phyloP scores from a whole-genome alignment of 83 land plant genomes.

The Picea abies region DNA sequence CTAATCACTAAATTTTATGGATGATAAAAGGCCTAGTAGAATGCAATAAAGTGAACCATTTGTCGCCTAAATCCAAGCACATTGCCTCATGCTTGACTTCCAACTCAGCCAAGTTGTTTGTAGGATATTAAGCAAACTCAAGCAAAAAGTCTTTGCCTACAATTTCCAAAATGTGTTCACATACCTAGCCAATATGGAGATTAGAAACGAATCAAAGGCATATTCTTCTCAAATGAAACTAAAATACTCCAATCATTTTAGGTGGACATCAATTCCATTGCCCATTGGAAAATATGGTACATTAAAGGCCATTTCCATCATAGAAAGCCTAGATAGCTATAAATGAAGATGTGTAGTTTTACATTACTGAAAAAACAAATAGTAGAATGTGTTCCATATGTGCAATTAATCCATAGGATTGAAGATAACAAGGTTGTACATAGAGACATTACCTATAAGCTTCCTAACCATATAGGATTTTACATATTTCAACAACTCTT shows the following conservation, averaged over 20 bases:
- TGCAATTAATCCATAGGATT: too few relatives aligned
- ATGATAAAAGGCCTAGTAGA: conserved; percentile 63
- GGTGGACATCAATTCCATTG: conserved; percentile 50
- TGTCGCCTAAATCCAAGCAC: conserved; percentile 70
- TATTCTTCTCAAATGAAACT: background rate
- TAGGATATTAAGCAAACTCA: conserved; percentile 38
- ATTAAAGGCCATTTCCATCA: conserved; percentile 66
- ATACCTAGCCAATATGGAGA: too few relatives aligned
- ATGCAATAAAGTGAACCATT: conserved; percentile 67
- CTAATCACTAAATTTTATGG: conserved; percentile 35
- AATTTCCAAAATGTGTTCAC: background rate
- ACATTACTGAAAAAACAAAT: background rate
- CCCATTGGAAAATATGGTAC: conserved; percentile 67
- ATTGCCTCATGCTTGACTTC: conserved; percentile 30
- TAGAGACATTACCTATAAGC: conserved; percentile 43
- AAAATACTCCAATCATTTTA: conserved; percentile 52
- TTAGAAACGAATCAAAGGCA: too few relatives aligned
- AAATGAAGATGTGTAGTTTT: background rate
- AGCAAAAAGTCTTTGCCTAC: conserved; percentile 55
- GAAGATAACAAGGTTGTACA: too few relatives aligned
- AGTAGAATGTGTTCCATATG: too few relatives aligned
- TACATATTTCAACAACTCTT: conserved; percentile 55
- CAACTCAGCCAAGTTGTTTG: conserved; percentile 21
- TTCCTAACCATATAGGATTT: conserved; percentile 65
- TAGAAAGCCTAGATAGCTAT: conserved; percentile 39